Evolutionary conservation across 2,329 filamentous ascomycete genomes (phyloP).

Genomic region (Paraphoma chrysanthemicola): DNA sequence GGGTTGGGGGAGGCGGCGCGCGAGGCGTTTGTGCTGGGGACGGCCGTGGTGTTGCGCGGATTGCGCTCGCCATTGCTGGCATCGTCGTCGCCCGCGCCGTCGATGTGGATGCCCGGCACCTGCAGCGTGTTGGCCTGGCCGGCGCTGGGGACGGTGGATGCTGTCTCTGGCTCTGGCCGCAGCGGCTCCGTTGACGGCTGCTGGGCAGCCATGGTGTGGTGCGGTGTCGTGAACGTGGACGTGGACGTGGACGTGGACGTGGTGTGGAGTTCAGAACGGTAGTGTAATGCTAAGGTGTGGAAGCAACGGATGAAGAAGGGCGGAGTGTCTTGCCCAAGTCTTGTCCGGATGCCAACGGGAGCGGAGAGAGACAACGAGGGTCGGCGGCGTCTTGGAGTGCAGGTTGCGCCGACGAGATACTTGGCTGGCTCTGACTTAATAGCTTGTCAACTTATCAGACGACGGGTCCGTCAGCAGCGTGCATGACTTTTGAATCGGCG

Average conservation of each 20-base stretch:
- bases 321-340: constrained; percentile 13
- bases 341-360: constrained; percentile 36
- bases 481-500: background rate
- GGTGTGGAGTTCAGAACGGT: too few relatives aligned
- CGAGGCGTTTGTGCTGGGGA: constrained; percentile 29
- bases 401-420: background rate
- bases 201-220: constrained; percentile 31
- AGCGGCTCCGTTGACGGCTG: constrained; percentile 41
- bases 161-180: constrained; percentile 20
- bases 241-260: background rate
- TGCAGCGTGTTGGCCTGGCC: constrained; percentile 19
- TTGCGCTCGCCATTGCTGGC: constrained; percentile 7
- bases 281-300: constrained; percentile 1
- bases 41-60: constrained; percentile 17
- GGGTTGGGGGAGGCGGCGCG: constrained; percentile 37
- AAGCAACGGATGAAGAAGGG: constrained; percentile 18
- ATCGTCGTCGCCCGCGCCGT: constrained; percentile 21
- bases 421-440: too few relatives aligned
- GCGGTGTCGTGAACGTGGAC: constrained; percentile 2
- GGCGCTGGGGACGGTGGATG: constrained; percentile 15
- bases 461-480: background rate
- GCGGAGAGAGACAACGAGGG: background rate
- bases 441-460: too few relatives aligned
- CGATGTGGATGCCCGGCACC: constrained; percentile 28
- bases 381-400: background rate